Evolutionary conservation across 1,284 basidiomycete species (phyloP), one percentile per base, ranked within the genome.

Genomic region (Melanopsichium pennsylvanicum): DNA sequence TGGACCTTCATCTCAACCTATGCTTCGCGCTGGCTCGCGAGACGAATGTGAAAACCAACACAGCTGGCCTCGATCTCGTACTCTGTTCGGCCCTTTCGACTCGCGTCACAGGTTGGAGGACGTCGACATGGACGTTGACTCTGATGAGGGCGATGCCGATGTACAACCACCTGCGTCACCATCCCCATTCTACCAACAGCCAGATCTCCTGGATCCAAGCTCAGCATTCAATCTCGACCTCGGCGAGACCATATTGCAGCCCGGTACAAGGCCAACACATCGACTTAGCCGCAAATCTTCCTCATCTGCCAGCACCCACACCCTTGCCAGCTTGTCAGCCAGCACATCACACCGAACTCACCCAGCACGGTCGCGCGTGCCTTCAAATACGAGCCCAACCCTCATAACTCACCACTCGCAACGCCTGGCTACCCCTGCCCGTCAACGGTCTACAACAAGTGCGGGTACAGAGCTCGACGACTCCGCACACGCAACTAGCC

Each of bases 81-180:
- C 47, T 2, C 52, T 63, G 21, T 63, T 63, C 25, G 52, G 52
- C 39, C 47, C 52, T 16, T 63, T 48, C 9, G 60, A 56, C 35
- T 52, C 52, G 7, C 52, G 57, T 22, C 47, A 26, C 33, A 41
- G 52, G 16, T 23, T 47, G 22, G 51, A 63, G 4, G 55, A 60
- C 23, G 52, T 44, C 21, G 69, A 66, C n/a, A 64, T 70, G 59
- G 68, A 70, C 35, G 29, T 70, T 18, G 66, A 68, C 22, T 59
- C 67, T 26, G 71, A 74, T 22, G 36, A 70, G 16, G 58, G 49
- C 9, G 67, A 70, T 19, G 41, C 32, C 12, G 45, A 66, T 16
- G 46, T 45, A 11, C 49, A 43, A 16, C 56, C 73, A 4, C 70
- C 68, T 13, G 58, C 70, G 18, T 70, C 67, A 11, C 73, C 73